Conservation (phyloP, 257 asterid genomes). For the Ophiorrhiza pumila region DNA sequence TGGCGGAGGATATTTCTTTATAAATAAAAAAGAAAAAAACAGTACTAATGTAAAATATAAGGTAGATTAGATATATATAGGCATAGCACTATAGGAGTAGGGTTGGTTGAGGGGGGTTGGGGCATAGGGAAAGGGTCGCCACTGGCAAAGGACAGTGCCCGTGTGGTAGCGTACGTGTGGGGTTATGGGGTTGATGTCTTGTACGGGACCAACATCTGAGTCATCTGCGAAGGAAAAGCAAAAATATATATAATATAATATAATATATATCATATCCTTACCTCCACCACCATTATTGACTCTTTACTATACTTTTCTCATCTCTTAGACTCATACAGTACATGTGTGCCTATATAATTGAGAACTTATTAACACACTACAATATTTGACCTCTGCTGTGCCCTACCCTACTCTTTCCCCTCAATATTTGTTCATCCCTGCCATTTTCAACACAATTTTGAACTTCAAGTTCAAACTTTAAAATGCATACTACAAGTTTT, state of each 20-base stretch:
- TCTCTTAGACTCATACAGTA: neutral
- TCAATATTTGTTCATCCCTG: constrained; percentile 9
- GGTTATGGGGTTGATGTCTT: constrained; percentile 27
- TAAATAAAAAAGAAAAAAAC: no score
- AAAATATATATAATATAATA: neutral
- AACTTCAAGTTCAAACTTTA: no score
- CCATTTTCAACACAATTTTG: no score
- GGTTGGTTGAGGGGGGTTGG: neutral
- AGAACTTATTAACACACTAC: neutral
- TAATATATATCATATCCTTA: neutral
- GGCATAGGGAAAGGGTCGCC: neutral
- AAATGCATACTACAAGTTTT: no score
- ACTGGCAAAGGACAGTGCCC: constrained; percentile 27
- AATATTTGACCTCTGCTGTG: neutral
- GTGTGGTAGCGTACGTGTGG: constrained; percentile 27
- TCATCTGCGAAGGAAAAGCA: constrained; percentile 5
- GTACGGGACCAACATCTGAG: constrained; percentile 36
- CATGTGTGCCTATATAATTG: constrained; percentile 3
- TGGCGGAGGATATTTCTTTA: no score
- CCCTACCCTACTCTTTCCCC: neutral
- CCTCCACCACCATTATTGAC: constrained; percentile 17
- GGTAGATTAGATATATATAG: no score
- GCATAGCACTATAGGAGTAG: neutral
- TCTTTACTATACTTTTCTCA: neutral
- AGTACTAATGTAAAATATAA: no score